Evolutionary conservation across 2,329 filamentous ascomycete species (phyloP).

Genomic region (Pseudocercospora cruenta): DNA sequence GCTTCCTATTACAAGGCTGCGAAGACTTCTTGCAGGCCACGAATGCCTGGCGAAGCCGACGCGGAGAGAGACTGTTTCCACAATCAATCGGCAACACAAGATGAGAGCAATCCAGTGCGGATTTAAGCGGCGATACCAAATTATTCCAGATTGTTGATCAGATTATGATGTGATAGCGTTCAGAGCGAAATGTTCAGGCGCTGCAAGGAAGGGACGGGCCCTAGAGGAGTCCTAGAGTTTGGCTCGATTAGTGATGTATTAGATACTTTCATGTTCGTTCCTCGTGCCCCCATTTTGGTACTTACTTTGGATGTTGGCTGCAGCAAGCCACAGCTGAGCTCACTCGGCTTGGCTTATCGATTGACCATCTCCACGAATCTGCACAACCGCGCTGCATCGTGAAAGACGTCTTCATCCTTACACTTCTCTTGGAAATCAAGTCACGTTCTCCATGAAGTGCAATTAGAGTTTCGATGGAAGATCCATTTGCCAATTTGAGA

Average conservation of each 20-base stretch:
- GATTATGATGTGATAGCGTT: slow-evolving; percentile 2
- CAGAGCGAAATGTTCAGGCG: not conserved
- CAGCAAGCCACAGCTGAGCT: slow-evolving; percentile 3
- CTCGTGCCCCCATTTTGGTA: not conserved
- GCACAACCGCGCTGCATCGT: not conserved
- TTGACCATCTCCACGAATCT: not conserved
- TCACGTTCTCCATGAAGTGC: not conserved
- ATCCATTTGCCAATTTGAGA: not conserved
- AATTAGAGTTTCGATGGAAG: not conserved
- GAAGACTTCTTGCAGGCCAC: slow-evolving; percentile 44
- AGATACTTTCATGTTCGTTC: not conserved
- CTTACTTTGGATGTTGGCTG: not conserved
- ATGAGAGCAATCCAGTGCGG: not conserved
- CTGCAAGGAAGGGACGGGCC: not conserved
- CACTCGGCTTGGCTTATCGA: slow-evolving; percentile 1
- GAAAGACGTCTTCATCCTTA: not conserved
- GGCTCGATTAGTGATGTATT: slow-evolving; percentile 7
- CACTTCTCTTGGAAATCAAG: not conserved
- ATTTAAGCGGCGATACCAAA: not conserved
- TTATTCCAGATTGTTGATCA: not conserved
- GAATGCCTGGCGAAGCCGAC: slow-evolving; percentile 45
- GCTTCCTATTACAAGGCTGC: slow-evolving; percentile 47
- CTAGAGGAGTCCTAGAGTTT: not conserved
- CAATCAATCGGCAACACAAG: not conserved
- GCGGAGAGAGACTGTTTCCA: slow-evolving; percentile 36